Conservation (phyloP, 2,329 filamentous ascomycete species). For the Pseudogymnoascus sp. region DNA sequence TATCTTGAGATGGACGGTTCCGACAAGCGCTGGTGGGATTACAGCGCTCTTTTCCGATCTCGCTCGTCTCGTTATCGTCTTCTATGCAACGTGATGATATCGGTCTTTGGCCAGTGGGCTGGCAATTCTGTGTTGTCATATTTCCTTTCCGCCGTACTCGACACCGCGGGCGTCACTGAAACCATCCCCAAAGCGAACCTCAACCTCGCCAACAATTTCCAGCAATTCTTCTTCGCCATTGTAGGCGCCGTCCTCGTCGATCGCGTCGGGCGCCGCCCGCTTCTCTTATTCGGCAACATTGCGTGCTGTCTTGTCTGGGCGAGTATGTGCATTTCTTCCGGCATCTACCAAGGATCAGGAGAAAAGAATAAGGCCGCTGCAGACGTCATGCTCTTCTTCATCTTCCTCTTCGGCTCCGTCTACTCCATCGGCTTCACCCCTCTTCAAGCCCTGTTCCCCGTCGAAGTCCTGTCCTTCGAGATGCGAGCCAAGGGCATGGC, state of each 20-base stretch:
- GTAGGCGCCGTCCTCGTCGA: conserved; percentile 50
- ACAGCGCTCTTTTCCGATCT: conserved; percentile 44
- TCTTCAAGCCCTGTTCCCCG: conserved; percentile 41
- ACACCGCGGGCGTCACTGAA: conserved; percentile 41
- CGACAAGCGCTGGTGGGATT: conserved; percentile 50
- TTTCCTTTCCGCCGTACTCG: conserved; percentile 45
- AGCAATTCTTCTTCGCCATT: conserved; percentile 47
- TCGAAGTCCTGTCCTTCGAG: conserved; percentile 46
- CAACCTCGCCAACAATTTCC: conserved; percentile 45
- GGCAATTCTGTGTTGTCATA: conserved; percentile 40
- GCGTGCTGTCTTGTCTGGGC: conserved; percentile 43
- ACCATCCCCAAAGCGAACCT: conserved; percentile 46
- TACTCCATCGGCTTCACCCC: conserved; percentile 42
- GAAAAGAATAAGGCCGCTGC: conserved; percentile 25
- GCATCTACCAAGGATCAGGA: conserved; percentile 30
- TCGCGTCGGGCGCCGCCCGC: conserved; percentile 48
- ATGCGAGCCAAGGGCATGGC: conserved; percentile 50
- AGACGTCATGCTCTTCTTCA: conserved; percentile 29
- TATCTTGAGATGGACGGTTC: conserved; percentile 41
- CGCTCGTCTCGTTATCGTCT: conserved; percentile 42
- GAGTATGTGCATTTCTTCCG: conserved; percentile 40
- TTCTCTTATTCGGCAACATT: conserved; percentile 43
- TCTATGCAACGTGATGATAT: conserved; percentile 41
- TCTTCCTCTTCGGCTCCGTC: conserved; percentile 47
- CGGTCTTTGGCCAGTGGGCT: conserved; percentile 45